Conservation (phyloP, 2,329 filamentous ascomycete species). For the Fusarium udum region DNA sequence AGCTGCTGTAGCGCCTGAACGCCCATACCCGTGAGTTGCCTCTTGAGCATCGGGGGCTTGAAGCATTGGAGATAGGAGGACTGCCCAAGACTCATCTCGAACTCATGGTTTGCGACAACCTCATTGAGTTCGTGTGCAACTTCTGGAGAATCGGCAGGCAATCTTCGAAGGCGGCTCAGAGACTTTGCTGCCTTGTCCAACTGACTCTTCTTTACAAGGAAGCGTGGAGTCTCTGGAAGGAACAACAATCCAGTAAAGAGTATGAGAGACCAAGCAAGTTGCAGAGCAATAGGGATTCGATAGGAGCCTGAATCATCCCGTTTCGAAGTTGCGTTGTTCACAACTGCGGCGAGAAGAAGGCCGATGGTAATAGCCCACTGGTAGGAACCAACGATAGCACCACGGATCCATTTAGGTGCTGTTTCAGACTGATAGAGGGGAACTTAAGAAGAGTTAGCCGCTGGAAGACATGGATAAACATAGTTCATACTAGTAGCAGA, state of each 20-base stretch:
- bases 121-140: slow-evolving; percentile 65
- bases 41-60: slow-evolving; percentile 60
- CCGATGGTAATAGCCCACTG: slow-evolving; percentile 77
- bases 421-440: slow-evolving; percentile 78
- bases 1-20: slow-evolving; percentile 64
- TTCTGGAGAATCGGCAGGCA: not conserved
- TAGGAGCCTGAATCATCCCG: slow-evolving; percentile 66
- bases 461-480: accelerated
- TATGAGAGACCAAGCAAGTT: slow-evolving; percentile 75
- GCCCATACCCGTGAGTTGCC: slow-evolving; percentile 72
- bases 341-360: slow-evolving; percentile 70
- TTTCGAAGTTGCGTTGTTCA: slow-evolving; percentile 70
- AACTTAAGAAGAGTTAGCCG: slow-evolving; percentile 53
- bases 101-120: slow-evolving; percentile 71
- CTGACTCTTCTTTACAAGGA: slow-evolving; percentile 66
- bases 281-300: slow-evolving; percentile 69
- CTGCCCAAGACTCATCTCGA: slow-evolving; percentile 64
- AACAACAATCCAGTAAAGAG: slow-evolving; percentile 71
- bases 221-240: slow-evolving; percentile 79
- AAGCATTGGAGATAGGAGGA: slow-evolving; percentile 65
- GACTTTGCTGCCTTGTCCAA: slow-evolving; percentile 32
- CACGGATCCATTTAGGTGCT: slow-evolving; percentile 77
- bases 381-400: slow-evolving; percentile 76
- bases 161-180: not conserved
- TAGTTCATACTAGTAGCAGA: slow-evolving; percentile 66